Conservation (phyloP, 306 rosid species). For the Casuarina equisetifolia region DNA sequence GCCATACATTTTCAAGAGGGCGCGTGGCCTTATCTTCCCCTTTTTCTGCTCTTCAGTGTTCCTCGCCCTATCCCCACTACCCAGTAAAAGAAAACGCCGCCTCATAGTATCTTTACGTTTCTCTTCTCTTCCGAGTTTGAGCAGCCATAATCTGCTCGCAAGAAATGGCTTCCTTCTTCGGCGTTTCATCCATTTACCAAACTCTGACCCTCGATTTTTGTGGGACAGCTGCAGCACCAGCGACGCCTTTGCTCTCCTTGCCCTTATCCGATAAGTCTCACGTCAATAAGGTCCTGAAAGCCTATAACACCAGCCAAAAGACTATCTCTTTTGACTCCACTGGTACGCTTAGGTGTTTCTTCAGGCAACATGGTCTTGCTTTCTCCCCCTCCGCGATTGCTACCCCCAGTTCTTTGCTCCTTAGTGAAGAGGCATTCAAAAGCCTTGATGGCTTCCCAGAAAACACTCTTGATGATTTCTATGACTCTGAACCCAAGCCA, state of each 20-base stretch:
- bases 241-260: conserved; percentile 42
- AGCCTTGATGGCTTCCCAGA: conserved; percentile 50
- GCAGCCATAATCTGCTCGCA: conserved; percentile 10
- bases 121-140: conserved; percentile 12
- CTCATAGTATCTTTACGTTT: not conserved
- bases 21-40: conserved; percentile 33
- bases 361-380: conserved; percentile 26
- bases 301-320: conserved; percentile 23
- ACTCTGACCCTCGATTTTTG: conserved; percentile 48
- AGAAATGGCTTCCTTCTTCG: conserved; percentile 63
- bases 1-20: conserved; percentile 41
- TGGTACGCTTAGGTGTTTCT: conserved; percentile 10
- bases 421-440: conserved; percentile 89
- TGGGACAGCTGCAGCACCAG: conserved; percentile 29
- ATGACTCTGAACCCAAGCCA: conserved; percentile 34
- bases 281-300: conserved; percentile 46
- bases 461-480: conserved; percentile 35
- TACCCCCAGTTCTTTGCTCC: conserved; percentile 86
- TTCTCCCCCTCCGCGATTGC: conserved; percentile 72
- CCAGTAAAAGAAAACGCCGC: not conserved
- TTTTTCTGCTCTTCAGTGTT: not conserved
- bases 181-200: conserved; percentile 66
- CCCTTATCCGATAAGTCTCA: conserved; percentile 56
- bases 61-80: conserved; percentile 13
- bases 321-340: conserved; percentile 11